Conservation (phyloP, 306 rosid genomes). For the Glycine soja region DNA sequence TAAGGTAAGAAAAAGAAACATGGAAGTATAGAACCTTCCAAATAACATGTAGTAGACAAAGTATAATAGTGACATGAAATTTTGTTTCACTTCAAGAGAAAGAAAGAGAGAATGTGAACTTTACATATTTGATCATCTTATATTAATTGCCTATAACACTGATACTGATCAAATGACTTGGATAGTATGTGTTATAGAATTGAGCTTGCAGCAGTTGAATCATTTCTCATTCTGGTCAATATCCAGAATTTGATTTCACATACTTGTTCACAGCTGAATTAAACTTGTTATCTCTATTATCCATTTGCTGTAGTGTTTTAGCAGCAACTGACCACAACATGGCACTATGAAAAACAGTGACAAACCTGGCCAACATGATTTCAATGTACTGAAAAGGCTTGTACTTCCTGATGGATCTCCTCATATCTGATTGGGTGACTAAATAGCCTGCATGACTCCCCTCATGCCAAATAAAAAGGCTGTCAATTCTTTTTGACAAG, state of each 20-base stretch:
- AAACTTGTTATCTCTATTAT: background rate
- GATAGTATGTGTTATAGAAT: background rate
- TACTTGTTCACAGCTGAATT: background rate
- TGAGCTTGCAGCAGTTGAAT: slow-evolving; percentile 1
- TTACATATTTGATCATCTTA: background rate
- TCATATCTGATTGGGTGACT: background rate
- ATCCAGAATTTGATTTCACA: background rate
- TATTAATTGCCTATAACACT: background rate
- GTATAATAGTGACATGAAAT: background rate
- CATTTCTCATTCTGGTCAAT: background rate
- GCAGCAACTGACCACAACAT: slow-evolving; percentile 12
- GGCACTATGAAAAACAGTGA: slow-evolving; percentile 34
- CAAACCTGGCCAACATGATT: slow-evolving; percentile 37
- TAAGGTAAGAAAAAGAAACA: background rate
- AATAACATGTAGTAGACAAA: background rate
- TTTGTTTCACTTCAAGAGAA: background rate
- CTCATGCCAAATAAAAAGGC: background rate
- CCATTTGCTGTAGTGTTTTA: slow-evolving; percentile 32
- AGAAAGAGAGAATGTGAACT: background rate
- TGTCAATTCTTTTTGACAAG: background rate
- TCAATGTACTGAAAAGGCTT: slow-evolving; percentile 31
- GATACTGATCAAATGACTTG: background rate
- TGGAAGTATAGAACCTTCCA: background rate
- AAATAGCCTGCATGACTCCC: background rate
- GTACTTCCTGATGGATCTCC: background rate